phyloP scores from a whole-genome alignment of 1,284 basidiomycete genomes.

The Ceratobasidium sp. region DNA sequence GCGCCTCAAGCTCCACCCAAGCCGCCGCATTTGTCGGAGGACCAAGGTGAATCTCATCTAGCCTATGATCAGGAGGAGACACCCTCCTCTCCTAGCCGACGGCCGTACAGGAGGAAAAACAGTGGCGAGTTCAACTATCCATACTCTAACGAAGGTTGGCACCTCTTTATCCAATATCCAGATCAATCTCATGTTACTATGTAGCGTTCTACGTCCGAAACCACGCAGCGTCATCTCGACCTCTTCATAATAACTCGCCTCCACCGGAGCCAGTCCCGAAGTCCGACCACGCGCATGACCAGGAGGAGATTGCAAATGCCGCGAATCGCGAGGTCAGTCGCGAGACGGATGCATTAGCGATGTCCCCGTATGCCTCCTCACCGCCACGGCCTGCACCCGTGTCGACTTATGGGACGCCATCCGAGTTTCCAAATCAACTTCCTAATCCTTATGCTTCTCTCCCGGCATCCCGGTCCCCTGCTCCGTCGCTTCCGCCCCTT shows the following conservation, averaged over 20 bases:
- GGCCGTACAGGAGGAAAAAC: conserved; percentile 3
- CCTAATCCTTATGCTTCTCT: conserved; percentile 1
- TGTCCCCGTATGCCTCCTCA: conserved; percentile 19
- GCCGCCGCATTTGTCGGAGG: neutral
- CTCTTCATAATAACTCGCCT: conserved; percentile 20
- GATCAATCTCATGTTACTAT: neutral
- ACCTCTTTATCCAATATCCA: neutral
- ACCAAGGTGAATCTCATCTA: neutral
- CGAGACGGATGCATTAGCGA: conserved; percentile 2
- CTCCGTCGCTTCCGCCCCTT: conserved; percentile 52
- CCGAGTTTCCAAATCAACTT: conserved; percentile 41
- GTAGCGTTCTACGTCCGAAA: conserved; percentile 2
- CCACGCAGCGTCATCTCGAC: conserved; percentile 6
- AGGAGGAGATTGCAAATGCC: conserved; percentile 7
- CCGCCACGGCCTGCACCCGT: conserved; percentile 35
- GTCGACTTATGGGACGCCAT: conserved; percentile 42
- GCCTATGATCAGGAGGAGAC: neutral
- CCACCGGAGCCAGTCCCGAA: conserved; percentile 19
- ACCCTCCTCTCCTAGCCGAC: neutral
- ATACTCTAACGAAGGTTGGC: conserved; percentile 7
- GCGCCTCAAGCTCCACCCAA: neutral
- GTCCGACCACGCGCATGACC: conserved; percentile 3
- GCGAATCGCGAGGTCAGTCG: neutral
- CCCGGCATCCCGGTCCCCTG: conserved; percentile 48
- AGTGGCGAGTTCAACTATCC: conserved; percentile 19